Evolutionary conservation across 148 eudicot genomes (phyloP).

Genomic region (Rhododendron kiyosumense): DNA sequence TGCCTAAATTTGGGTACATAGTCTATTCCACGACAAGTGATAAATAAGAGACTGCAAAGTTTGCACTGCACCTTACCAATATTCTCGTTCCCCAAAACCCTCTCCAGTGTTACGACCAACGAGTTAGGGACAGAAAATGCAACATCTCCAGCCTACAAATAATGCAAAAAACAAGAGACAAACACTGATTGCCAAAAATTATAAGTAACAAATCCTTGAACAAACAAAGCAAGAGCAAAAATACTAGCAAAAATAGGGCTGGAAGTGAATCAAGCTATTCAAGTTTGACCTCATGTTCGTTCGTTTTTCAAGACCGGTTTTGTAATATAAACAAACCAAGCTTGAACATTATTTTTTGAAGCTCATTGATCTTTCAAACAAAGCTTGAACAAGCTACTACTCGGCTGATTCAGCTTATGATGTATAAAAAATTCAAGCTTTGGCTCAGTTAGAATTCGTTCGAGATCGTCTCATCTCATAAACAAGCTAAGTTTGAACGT

Average conservation of each 20-base stretch:
- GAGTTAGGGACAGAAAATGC: slow-evolving; percentile 87
- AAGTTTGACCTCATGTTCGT: not conserved
- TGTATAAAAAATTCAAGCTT: not conserved
- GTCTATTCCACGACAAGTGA: not conserved
- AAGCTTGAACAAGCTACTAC: not conserved
- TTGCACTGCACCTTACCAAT: slow-evolving; percentile 54
- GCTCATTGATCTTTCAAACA: not conserved
- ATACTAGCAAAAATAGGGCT: not conserved
- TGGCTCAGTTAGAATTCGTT: not conserved
- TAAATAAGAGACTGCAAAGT: not conserved
- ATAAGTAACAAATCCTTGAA: not conserved
- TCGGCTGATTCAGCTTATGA: not conserved
- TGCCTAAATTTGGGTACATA: not conserved
- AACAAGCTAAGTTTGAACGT: no score
- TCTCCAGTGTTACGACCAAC: slow-evolving; percentile 87
- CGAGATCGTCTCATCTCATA: no score
- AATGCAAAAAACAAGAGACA: not conserved
- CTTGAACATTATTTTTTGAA: not conserved
- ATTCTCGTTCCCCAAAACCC: slow-evolving; percentile 92
- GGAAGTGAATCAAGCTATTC: not conserved
- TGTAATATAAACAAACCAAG: not conserved
- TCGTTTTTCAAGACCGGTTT: no score
- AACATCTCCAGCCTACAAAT: slow-evolving; percentile 60
- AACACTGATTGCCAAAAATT: not conserved
- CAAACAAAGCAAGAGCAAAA: not conserved